phyloP scores from a whole-genome alignment of 257 asterid genomes.

The Solanum paucissectum region DNA sequence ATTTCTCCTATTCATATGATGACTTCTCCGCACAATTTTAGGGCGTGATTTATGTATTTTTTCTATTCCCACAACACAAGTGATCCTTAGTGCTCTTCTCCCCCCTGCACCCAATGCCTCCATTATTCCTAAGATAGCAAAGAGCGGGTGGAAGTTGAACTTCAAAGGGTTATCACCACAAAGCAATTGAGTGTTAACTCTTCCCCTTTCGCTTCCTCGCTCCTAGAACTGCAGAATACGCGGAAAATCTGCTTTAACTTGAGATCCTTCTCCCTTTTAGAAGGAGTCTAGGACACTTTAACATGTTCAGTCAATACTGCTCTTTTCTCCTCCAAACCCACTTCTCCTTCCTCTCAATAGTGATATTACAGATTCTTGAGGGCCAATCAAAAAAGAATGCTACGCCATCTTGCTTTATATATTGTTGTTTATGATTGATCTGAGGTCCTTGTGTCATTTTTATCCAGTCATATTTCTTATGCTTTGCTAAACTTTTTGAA shows the following conservation, averaged over 20 bases:
- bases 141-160: background rate
- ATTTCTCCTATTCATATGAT: background rate
- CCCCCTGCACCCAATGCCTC: background rate
- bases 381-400: background rate
- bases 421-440: background rate
- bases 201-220: background rate
- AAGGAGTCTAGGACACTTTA: background rate
- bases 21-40: background rate
- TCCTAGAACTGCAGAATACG: background rate
- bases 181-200: background rate
- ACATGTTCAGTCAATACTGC: background rate
- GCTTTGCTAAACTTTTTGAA: background rate
- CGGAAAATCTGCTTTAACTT: background rate
- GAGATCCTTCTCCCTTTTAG: background rate
- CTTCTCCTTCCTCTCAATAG: background rate
- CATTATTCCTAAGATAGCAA: background rate
- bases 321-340: background rate
- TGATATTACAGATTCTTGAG: background rate
- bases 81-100: background rate
- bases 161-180: background rate
- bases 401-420: background rate
- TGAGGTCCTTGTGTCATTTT: background rate
- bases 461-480: background rate
- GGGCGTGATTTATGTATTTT: background rate
- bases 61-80: background rate